Evolutionary conservation across 495 filamentous ascomycete genomes (phyloP), one percentile per base, ranked within the genome.

Genomic region (Penicillium desertorum): DNA sequence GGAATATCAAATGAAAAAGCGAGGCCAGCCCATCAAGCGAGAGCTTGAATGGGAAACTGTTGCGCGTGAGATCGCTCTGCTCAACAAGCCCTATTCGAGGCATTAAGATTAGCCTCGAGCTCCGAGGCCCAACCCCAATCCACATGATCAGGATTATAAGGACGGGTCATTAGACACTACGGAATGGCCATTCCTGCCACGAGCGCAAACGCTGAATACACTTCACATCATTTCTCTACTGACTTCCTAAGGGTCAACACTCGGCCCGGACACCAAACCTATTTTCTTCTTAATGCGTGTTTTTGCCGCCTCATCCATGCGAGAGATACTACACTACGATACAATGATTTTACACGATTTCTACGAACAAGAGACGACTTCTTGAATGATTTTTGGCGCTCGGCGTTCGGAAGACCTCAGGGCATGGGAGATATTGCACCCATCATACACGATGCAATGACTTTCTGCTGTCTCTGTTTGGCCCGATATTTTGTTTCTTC

Each of bases 31-130:
- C 2, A 60, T 82, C 7, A 85, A 82, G 59, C 81, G 92, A 41
- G 92, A 97, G 63, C 77, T 96, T 39, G 94, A 98, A 73, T 98
- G 94, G 94, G 78, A 83, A 8, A 90, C 88, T 45, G 86, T 97
- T 60, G 84, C 91, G 5, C 80, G 92, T 29, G 94, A 98, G 76
- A 88, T 98, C 54, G 93, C 94, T 1, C 79, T 89, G 20, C 93
- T 98, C 90, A 98, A 98, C 70, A 88, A 88, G 60, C 94, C 94
- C n/a, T 98, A 98, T 72, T 79, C 82, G 4, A 76, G 80, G 37
- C 29, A 50, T 45, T 67, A 58, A 60, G 41, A 51, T 14, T 32
- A 22, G 30, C 30, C 37, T 54, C 34, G 41, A 5, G 11, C 12
- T 42, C 25, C 12, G 20, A 30, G 16, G 17, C 23, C 16, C 3